Conservation (phyloP, 805 yeast genomes). For the Kregervanrija pseudodelftensis region DNA sequence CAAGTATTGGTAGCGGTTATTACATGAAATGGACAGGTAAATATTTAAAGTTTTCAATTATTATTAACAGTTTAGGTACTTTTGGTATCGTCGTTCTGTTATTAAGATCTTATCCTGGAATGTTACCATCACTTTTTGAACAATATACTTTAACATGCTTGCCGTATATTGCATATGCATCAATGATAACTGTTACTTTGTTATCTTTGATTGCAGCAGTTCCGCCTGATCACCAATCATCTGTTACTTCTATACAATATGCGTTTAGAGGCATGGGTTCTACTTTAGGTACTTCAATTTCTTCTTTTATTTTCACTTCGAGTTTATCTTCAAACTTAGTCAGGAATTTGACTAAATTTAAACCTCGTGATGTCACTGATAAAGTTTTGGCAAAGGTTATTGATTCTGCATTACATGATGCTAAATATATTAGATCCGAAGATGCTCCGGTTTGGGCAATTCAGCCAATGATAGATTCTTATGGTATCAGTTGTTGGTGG, state of each 20-base stretch:
- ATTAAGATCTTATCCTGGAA: conserved; percentile 17
- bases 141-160: conserved; percentile 38
- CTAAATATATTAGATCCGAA: conserved; percentile 41
- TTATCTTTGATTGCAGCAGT: conserved; percentile 68
- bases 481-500: conserved; percentile 44
- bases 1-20: conserved; percentile 56
- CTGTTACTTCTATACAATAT: conserved; percentile 61
- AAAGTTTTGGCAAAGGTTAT: conserved; percentile 38
- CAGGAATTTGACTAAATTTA: conserved; percentile 25
- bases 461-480: conserved; percentile 41
- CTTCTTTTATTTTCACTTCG: conserved; percentile 54
- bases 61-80: conserved; percentile 35
- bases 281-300: conserved; percentile 56
- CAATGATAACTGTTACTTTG: conserved; percentile 57
- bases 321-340: conserved; percentile 28
- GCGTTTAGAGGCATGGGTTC: conserved; percentile 63
- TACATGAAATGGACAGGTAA: conserved; percentile 61
- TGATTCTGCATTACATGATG: conserved; percentile 44
- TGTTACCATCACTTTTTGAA: conserved; percentile 23
- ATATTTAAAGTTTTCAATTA: conserved; percentile 41
- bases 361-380: conserved; percentile 30
- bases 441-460: conserved; percentile 47
- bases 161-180: conserved; percentile 51
- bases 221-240: conserved; percentile 57
- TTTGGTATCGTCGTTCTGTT: conserved; percentile 32